Evolutionary conservation across 192 early-diverging fungal species (phyloP).

Genomic region (Coemansia reversa): DNA sequence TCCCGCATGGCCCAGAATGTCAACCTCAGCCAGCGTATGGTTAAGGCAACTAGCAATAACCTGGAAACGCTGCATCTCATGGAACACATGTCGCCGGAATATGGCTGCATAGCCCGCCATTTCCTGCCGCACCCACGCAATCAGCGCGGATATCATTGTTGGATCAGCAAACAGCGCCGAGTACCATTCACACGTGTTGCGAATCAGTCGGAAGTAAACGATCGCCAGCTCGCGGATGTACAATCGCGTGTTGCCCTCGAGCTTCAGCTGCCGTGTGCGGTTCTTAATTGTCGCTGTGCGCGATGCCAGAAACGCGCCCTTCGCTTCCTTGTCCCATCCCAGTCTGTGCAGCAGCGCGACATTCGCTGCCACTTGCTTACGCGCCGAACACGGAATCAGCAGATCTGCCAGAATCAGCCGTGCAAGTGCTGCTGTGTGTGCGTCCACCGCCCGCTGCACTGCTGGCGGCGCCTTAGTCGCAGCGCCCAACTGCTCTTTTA

Average conservation of each 20-base stretch:
- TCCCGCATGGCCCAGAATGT: conserved; percentile 78
- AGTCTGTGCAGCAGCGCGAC: conserved; percentile 80
- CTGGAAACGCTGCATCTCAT: conserved; percentile 69
- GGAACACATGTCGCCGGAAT: conserved; percentile 90
- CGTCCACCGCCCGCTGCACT: conserved; percentile 27
- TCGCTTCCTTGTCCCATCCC: conserved; percentile 62
- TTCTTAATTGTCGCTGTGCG: conserved; percentile 74
- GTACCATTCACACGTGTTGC: conserved; percentile 98
- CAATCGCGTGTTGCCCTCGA: conserved; percentile 83
- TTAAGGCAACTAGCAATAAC: conserved; percentile 84
- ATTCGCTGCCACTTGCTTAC: conserved; percentile 74
- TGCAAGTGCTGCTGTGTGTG: conserved; percentile 52
- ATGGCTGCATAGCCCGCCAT: conserved; percentile 80
- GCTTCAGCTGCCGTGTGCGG: conserved; percentile 66
- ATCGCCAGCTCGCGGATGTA: conserved; percentile 86
- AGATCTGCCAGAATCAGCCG: conserved; percentile 67
- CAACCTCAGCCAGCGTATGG: conserved; percentile 72
- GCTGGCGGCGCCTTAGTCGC: conserved; percentile 19
- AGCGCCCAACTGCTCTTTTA: conserved; percentile 21
- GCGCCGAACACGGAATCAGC: conserved; percentile 76
- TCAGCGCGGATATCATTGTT: conserved; percentile 87
- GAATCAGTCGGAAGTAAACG: conserved; percentile 86
- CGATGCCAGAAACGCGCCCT: conserved; percentile 81
- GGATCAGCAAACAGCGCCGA: conserved; percentile 82
- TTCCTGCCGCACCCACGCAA: conserved; percentile 89